A percentile compares a stretch with the other conserved stretches of the same genome.
Evolutionary conservation across 2,329 filamentous ascomycete genomes (phyloP).

Genomic region (Fusarium sp.): DNA sequence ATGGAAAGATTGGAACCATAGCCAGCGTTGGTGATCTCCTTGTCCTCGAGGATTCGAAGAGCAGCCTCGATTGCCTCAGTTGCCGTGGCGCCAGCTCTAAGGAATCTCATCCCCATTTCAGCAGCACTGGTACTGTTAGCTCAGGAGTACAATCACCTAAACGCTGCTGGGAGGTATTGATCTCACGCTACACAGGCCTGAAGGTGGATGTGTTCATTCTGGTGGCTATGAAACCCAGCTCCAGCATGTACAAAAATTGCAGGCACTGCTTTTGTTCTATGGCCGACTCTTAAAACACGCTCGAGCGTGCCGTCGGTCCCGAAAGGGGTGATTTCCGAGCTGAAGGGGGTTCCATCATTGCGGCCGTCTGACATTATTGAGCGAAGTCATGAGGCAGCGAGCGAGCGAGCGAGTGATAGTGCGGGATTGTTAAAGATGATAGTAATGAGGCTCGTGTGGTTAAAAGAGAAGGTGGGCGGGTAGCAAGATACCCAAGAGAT

Average conservation of each 20-base stretch:
- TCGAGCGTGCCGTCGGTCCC: slow-evolving; percentile 55
- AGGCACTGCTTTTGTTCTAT: slow-evolving; percentile 55
- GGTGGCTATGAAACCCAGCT: slow-evolving; percentile 88
- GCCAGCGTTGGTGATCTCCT: slow-evolving; percentile 95
- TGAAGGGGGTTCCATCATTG: slow-evolving; percentile 49
- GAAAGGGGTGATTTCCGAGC: slow-evolving; percentile 58
- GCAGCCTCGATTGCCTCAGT: slow-evolving; percentile 91
- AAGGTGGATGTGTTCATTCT: slow-evolving; percentile 86
- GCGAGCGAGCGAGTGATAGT: not conserved
- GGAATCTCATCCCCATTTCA: slow-evolving; percentile 80
- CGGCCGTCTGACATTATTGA: slow-evolving; percentile 47
- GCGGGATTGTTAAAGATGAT: slow-evolving; percentile 2
- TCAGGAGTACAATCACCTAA: not conserved
- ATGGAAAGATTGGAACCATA: slow-evolving; percentile 95
- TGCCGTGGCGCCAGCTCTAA: slow-evolving; percentile 80
- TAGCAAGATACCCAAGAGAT: not conserved
- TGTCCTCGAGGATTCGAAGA: slow-evolving; percentile 87
- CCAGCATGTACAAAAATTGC: slow-evolving; percentile 97
- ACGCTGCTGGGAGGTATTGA: not conserved
- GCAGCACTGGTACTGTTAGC: slow-evolving; percentile 70
- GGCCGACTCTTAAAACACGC: slow-evolving; percentile 49
- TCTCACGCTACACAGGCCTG: slow-evolving; percentile 87
- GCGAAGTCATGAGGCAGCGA: slow-evolving; percentile 37
- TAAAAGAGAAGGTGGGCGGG: slow-evolving; percentile 1
- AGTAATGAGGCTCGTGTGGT: not conserved